These are phyloP conservation scores for Phytophthora pistaciae DNA, from an alignment of 352 stramenopile genomes.

Conservation along the genomic window DNA sequence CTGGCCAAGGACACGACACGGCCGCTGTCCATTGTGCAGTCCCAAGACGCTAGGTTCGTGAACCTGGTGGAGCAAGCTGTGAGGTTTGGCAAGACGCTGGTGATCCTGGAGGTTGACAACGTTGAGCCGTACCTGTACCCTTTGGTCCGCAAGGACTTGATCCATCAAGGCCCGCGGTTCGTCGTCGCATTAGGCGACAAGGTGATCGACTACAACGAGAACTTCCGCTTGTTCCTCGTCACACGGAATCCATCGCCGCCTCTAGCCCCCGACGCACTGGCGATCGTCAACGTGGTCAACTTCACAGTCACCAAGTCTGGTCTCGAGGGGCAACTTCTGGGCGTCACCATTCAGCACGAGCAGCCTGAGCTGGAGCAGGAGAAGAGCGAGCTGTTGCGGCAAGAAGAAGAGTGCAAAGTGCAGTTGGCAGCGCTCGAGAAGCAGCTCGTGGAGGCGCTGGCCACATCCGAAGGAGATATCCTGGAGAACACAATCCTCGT, in stretches of 20 bases:
- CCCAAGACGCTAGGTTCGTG: conserved; percentile 89
- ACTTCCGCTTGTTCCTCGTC: conserved; percentile 93
- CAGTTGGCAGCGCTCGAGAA: conserved; percentile 95
- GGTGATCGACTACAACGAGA: conserved; percentile 96
- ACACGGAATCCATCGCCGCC: conserved; percentile 92
- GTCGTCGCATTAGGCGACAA: conserved; percentile 94
- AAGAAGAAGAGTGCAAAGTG: conserved; percentile 97
- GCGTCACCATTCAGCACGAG: conserved; percentile 95
- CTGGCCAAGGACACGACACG: conserved; percentile 86
- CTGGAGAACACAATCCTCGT: conserved; percentile 96
- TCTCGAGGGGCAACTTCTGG: conserved; percentile 94
- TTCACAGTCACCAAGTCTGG: conserved; percentile 96
- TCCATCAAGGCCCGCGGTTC: conserved; percentile 91
- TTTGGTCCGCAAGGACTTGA: conserved; percentile 90
- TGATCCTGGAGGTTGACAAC: conserved; percentile 93
- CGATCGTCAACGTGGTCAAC: conserved; percentile 95
- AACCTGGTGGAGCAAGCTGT: conserved; percentile 95
- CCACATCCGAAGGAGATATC: conserved; percentile 95
- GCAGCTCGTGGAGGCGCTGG: conserved; percentile 93
- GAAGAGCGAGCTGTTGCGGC: conserved; percentile 91
- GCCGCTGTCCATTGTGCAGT: conserved; percentile 89
- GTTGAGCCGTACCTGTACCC: conserved; percentile 95
- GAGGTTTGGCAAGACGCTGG: conserved; percentile 96
- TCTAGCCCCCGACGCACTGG: conserved; percentile 88
- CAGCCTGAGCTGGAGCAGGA: conserved; percentile 94